These are phyloP conservation scores for Ascobolus immersus DNA, from an alignment of 495 filamentous ascomycete genomes.

Conservation along the genomic window DNA sequence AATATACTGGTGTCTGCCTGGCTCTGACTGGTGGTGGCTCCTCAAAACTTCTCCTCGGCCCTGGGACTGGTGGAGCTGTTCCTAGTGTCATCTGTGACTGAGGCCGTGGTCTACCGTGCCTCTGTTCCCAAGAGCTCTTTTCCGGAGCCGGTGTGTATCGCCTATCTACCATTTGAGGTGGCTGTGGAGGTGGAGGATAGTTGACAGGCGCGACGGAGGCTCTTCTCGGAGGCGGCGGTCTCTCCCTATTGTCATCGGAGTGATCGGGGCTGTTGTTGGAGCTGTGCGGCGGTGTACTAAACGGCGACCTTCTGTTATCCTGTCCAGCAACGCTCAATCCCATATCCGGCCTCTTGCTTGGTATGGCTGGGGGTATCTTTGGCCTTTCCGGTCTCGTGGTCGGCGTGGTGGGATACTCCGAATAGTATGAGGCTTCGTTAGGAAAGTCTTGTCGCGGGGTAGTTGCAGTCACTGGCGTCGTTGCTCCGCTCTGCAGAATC, in stretches of 20 bases:
- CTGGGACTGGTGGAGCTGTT: conserved; percentile 8
- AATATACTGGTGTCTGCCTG: conserved; percentile 5
- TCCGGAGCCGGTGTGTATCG: background rate
- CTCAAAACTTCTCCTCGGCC: conserved; percentile 12
- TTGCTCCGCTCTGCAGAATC: conserved; percentile 5
- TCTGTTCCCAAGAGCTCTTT: background rate
- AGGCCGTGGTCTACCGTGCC: background rate
- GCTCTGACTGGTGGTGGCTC: conserved; percentile 14
- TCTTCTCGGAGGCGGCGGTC: conserved; percentile 12
- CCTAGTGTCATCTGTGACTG: conserved; percentile 1
- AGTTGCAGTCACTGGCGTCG: conserved; percentile 12
- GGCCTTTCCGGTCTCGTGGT: conserved; percentile 56
- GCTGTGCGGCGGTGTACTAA: conserved; percentile 69
- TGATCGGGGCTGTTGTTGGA: conserved; percentile 28
- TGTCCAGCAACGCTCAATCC: conserved; percentile 11
- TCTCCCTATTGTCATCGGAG: conserved; percentile 11
- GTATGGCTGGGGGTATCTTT: conserved; percentile 20
- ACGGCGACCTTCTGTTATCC: conserved; percentile 48
- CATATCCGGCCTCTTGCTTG: conserved; percentile 12
- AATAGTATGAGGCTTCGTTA: no score
- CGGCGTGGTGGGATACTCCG: conserved; percentile 43
- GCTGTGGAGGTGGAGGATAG: conserved; percentile 8
- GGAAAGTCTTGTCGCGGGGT: conserved; percentile 22
- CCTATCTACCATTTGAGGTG: conserved; percentile 10
- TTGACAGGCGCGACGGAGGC: conserved; percentile 21